Evolutionary conservation across 176 grass and related monocot genomes (phyloP), one percentile per base, ranked within the genome.

Genomic region (Oryza longistaminata): DNA sequence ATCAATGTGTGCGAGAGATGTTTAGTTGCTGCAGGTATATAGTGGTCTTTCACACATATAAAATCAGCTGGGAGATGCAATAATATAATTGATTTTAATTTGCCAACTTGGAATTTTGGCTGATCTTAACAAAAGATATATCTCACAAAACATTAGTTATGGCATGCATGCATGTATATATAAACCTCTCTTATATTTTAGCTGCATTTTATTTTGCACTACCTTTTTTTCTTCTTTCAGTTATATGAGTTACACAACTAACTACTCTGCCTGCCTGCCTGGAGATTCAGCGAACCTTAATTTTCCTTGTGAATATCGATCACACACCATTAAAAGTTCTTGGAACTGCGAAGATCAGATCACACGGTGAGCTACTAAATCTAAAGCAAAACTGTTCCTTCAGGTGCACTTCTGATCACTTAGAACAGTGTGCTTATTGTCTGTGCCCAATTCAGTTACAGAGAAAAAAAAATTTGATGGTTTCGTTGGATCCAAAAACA

Each of bases 391-490:
- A 79, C 69, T 42, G 46, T 70, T 43, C 11, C 71, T 87, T 76
- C 48, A 48, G 64, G 3, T 5, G 12, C 62, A 87, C 71, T 48
- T 76, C 14, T 76, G 7, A 62, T 55, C 42, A 78, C 81, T 67
- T 88, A 17, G 68, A 78, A 73, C 61, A 73, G 12, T 73, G 81
- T 44, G 87, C 58, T 83, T 25, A 68, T 29, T 48, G 81, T 88
- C 81, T 84, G 46, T 49, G 35, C 75, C 58, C 0, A 24, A 62
- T 74, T 84, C 66, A 50, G 55, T 22, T 39, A 17, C 49, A 62
- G 58, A 58, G 19, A 76, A 31, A 71, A 71, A 61, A 46, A 49
- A 65, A n/a, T 71, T 9, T 8, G 9, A 66, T 68, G 34, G 11
- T 3, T 35, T 79, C 11, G 81, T 16, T 34, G 4, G 69, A 80